Conservation (phyloP, 345 rosid genomes). For the Brassica rapa region DNA sequence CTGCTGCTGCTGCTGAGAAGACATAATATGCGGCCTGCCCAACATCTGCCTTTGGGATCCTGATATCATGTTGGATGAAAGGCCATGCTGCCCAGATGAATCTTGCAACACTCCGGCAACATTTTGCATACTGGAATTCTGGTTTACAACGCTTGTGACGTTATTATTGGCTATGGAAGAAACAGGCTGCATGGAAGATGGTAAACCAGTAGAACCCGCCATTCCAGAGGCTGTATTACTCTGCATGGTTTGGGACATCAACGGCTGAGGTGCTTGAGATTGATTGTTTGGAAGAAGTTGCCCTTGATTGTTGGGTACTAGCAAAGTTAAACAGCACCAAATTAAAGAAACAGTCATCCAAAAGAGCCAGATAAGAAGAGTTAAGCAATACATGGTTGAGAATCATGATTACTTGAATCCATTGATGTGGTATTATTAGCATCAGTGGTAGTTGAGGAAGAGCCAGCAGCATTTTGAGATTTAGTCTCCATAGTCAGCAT, state of each 20-base stretch:
- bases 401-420: conserved; percentile 57
- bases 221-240: conserved; percentile 63
- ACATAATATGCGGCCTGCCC: conserved; percentile 64
- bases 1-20: conserved; percentile 62
- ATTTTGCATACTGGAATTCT: conserved; percentile 71
- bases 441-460: conserved; percentile 32
- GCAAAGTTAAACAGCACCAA: conserved; percentile 24
- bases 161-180: conserved; percentile 61
- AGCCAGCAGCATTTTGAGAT: conserved; percentile 45
- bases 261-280: conserved; percentile 66
- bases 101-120: conserved; percentile 66
- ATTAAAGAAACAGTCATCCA: conserved; percentile 30
- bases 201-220: conserved; percentile 64
- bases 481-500: conserved; percentile 63
- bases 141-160: conserved; percentile 51
- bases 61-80: conserved; percentile 51
- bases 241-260: conserved; percentile 66
- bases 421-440: conserved; percentile 48
- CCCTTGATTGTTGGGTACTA: conserved; percentile 64
- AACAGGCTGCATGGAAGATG: conserved; percentile 62
- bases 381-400: conserved; percentile 13
- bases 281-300: conserved; percentile 65
- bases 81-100: conserved; percentile 62
- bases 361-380: conserved; percentile 16
- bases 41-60: conserved; percentile 69